A percentile compares a stretch with the other conserved stretches of the same genome.
phyloP scores from a whole-genome alignment of 2,329 filamentous ascomycete genomes.

The Triangularia setosa region DNA sequence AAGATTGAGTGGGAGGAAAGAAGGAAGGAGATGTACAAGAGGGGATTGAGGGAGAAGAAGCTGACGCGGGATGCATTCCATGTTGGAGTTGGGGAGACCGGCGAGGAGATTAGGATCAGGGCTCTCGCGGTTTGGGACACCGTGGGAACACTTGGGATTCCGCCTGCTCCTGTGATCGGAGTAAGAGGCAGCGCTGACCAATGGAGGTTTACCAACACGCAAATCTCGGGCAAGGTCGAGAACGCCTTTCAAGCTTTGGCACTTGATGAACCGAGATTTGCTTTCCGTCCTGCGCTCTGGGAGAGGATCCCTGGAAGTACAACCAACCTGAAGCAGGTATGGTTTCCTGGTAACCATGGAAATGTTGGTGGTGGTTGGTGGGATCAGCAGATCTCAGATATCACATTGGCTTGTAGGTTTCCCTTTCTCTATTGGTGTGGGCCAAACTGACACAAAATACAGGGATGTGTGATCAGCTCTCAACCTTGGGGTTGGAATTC shows the following conservation, averaged over 20 bases:
- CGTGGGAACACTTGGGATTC: slow-evolving; percentile 43
- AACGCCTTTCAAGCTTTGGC: slow-evolving; percentile 50
- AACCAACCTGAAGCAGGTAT: slow-evolving; percentile 36
- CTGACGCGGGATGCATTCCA: slow-evolving; percentile 36
- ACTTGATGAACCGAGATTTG: slow-evolving; percentile 44
- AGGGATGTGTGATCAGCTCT: slow-evolving; percentile 36
- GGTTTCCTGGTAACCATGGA: slow-evolving; percentile 61
- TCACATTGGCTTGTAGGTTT: slow-evolving; percentile 32
- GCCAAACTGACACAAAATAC: too few relatives aligned
- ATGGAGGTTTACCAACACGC: slow-evolving; percentile 42
- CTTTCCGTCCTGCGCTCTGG: slow-evolving; percentile 42
- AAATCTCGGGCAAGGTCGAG: slow-evolving; percentile 38
- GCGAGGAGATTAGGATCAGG: slow-evolving; percentile 38
- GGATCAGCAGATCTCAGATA: slow-evolving; percentile 33
- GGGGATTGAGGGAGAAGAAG: slow-evolving; percentile 34
- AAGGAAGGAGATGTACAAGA: slow-evolving; percentile 34
- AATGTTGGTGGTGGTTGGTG: slow-evolving; percentile 60
- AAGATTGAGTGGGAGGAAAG: slow-evolving; percentile 33
- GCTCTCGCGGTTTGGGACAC: slow-evolving; percentile 50
- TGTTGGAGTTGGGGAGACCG: slow-evolving; percentile 27
- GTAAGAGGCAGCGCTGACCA: slow-evolving; percentile 36
- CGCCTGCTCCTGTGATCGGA: slow-evolving; percentile 37
- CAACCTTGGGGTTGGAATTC: slow-evolving; percentile 32
- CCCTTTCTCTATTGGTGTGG: background rate
- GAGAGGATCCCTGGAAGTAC: slow-evolving; percentile 30